Base-by-base conservation (phyloP, 2,329 filamentous ascomycete species). In the Capronia epimyces region DNA sequence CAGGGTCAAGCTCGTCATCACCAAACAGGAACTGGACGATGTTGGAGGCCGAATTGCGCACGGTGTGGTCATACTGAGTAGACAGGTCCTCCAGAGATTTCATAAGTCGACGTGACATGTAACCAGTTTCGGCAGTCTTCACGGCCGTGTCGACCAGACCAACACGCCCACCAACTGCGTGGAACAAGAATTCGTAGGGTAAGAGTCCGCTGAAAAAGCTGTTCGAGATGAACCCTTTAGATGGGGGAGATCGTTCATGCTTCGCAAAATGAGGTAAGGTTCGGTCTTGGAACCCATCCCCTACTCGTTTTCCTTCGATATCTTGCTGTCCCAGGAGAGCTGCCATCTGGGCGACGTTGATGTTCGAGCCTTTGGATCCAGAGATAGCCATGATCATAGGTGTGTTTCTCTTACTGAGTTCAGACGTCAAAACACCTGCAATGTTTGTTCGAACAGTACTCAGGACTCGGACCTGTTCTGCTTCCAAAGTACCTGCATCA, bases 281-380 rank as follows among this genome's bases (percentile, higher is more conserved):
- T 63, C 93, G 83, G 68, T 97, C 91, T 66, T 97, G 91, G 71
- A 98, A 98, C 5, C 93, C 93, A 69, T 98, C 89, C 39, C 88
- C 81, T 25, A 98, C 90, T 80, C 93, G 90, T 64, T 87, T 82
- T 43, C 89, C 89, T 53, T 87, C 87, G 63, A 98, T 97, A 80
- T 97, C 96, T 63, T 98, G 93, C 71, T 98, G 93, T 44, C 93
- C 93, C 65, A 98, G 93, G 52, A 90, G 83, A 50, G 93, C 91
- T 66, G 97, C 87, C 93, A 98, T 98, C 73, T 98, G 93, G 7
- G 93, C 93, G 27, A 98, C 93, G 75, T 98, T 98, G 75, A 98
- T 94, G 62, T 88, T 86, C 3, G 89, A 95, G 66, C 93, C 93
- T 69, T 98, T 98, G 47, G 91, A 97, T 43, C 93, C 93, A 10